Evolutionary conservation across 305 asterid genomes (phyloP), one percentile per base, ranked within the genome.

Genomic region (Solanum chacoense): DNA sequence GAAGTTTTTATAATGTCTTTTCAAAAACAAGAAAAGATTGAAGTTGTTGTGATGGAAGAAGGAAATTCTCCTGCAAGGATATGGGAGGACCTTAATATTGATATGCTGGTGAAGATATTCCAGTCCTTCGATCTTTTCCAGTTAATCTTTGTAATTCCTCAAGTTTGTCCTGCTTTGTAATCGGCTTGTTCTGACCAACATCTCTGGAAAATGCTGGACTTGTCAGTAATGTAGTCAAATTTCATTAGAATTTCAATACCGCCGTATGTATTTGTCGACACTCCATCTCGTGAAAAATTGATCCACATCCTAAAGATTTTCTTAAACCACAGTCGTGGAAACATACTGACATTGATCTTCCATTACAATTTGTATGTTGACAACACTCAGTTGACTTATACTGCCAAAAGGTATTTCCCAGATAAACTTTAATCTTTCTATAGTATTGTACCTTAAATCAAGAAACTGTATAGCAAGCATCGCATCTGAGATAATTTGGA

Each of bases 11-110:
- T 16, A 3, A 50, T 50, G 63, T 50, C 26, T 5, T 50, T 50
- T 50, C 63, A 50, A 50, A 16, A 50, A 42, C 2, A 38, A 38
- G 45, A 6, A 50, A 50, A n/a, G 6, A 89, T 89, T 26, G 71
- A 72, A 72, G 38, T 77, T 88, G 14, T 69, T 32, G 89, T 86
- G 55, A 96, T 94, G 97, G 96, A 94, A 63, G 95, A 92, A n/a
- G 75, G 59, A 3, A 89, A 88, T 87, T 75, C 85, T 84, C 85
- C 28, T 84, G 87, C 63, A 84, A 92, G 93, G 90, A 92, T 87
- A 91, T 96, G 99, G 98, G 95, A 94, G 91, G 97, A 96, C 88
- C 91, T 96, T 95, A 95, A 93, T 90, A 91, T 85, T 9, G 96
- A 96, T 85, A 80, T 83, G 95, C 93, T 95, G 92, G 65, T 50